Conservation (phyloP, 2,329 filamentous ascomycete genomes). For the Sporothrix globosa region DNA sequence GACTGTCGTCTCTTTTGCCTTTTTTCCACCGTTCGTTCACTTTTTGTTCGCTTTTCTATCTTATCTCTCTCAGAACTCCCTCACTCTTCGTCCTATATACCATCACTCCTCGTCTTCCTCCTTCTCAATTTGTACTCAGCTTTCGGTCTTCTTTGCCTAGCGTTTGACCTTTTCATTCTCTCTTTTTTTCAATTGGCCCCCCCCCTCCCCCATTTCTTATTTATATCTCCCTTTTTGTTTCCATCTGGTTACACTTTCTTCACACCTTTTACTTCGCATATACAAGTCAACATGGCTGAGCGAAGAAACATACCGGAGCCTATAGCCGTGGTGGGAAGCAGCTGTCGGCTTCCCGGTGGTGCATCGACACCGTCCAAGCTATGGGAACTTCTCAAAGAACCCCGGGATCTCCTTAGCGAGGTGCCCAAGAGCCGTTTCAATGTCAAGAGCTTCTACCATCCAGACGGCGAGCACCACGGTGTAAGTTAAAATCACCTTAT, state of each 20-base stretch:
- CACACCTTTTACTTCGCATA: no score
- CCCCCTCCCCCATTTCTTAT: background rate
- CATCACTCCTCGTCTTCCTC: no score
- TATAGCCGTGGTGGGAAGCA: conserved; percentile 36
- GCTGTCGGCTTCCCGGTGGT: conserved; percentile 34
- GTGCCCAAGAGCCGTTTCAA: conserved; percentile 34
- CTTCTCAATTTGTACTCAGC: no score
- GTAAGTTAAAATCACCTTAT: conserved; percentile 10
- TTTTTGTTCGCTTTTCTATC: background rate
- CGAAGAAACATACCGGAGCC: conserved; percentile 30
- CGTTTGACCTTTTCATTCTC: no score
- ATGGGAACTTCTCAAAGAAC: conserved; percentile 33
- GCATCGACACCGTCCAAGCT: conserved; percentile 33
- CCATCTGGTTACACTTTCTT: no score
- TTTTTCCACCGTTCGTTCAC: background rate
- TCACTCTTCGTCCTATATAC: no score
- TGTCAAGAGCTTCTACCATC: conserved; percentile 32
- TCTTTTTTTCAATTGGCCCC: no score
- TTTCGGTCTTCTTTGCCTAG: no score
- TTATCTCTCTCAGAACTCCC: no score
- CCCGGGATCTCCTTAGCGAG: conserved; percentile 22
- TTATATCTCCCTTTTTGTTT: background rate
- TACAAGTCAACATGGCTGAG: background rate
- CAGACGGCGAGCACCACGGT: conserved; percentile 32
- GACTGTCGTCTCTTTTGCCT: no score